These are phyloP conservation scores for Amylostereum areolatum DNA, from an alignment of 1,284 basidiomycete genomes.

Conservation along the genomic window DNA sequence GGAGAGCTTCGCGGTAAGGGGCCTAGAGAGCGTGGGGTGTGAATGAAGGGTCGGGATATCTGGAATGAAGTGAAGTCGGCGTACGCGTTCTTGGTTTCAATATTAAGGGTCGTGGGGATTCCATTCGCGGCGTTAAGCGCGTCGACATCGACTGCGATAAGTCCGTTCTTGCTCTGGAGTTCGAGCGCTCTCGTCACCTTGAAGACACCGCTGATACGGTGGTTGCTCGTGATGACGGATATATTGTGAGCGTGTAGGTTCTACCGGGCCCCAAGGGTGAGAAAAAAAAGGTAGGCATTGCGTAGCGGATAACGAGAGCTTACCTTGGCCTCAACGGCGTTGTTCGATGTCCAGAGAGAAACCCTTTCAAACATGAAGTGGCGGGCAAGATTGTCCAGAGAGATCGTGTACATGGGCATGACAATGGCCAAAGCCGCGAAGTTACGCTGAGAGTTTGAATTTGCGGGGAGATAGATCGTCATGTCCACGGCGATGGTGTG, in stretches of 20 bases:
- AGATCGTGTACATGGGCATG: too few species aligned
- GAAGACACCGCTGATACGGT: constrained; percentile 36
- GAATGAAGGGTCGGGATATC: background rate
- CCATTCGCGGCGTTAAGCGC: constrained; percentile 24
- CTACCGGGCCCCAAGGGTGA: too few species aligned
- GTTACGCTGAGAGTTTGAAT: too few species aligned
- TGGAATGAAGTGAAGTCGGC: constrained; percentile 4
- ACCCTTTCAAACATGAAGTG: too few species aligned
- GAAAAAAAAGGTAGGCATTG: too few species aligned
- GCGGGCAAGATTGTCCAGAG: too few species aligned
- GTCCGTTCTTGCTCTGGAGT: constrained; percentile 30
- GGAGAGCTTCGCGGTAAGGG: constrained; percentile 22
- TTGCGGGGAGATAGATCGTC: too few species aligned
- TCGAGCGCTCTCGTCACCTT: constrained; percentile 26
- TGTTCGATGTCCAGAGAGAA: too few species aligned
- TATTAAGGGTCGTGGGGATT: constrained; percentile 16
- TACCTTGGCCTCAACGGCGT: too few species aligned
- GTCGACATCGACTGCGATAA: constrained; percentile 28
- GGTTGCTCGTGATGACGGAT: constrained; percentile 26
- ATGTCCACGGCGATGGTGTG: too few species aligned
- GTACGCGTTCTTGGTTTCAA: constrained; percentile 35
- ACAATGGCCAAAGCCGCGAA: too few species aligned
- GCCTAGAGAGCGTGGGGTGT: constrained; percentile 15
- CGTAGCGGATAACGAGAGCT: too few species aligned
- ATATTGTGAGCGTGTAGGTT: constrained; percentile 17